These are phyloP conservation scores for Paxillus rubicundulus DNA, from an alignment of 768 basidiomycete genomes.

Conservation along the genomic window DNA sequence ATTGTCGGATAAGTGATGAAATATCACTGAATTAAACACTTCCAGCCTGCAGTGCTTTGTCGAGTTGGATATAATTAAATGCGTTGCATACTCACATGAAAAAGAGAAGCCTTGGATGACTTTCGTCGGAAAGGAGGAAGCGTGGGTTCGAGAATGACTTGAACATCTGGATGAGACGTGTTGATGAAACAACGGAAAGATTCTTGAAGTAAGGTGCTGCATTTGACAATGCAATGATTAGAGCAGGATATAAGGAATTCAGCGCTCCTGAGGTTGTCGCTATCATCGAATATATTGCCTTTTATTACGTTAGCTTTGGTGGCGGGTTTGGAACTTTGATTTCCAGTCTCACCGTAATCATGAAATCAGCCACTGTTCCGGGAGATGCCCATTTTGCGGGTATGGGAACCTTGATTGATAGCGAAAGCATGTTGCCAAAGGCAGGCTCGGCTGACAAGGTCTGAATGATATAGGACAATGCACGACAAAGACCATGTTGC, in stretches of 20 bases:
- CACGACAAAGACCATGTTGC: conserved; percentile 87
- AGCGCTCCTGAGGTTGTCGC: conserved; percentile 82
- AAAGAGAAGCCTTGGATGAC: conserved; percentile 89
- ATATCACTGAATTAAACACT: conserved; percentile 82
- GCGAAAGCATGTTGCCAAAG: conserved; percentile 71
- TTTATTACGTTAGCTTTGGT: conserved; percentile 6
- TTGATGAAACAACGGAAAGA: conserved; percentile 76
- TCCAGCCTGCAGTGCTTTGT: conserved; percentile 60
- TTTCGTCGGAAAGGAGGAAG: conserved; percentile 91
- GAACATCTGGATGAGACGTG: conserved; percentile 84
- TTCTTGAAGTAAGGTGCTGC: conserved; percentile 83
- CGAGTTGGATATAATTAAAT: background rate
- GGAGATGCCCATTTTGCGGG: conserved; percentile 74
- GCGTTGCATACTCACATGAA: conserved; percentile 61
- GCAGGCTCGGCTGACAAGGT: conserved; percentile 80
- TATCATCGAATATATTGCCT: conserved; percentile 89
- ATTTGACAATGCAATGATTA: conserved; percentile 89
- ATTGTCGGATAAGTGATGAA: conserved; percentile 77
- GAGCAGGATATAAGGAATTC: conserved; percentile 85
- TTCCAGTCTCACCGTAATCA: conserved; percentile 66
- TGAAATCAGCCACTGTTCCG: conserved; percentile 80
- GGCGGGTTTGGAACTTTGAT: background rate
- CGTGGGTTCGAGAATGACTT: conserved; percentile 86
- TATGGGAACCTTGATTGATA: conserved; percentile 59
- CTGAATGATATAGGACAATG: conserved; percentile 89